A percentile compares a stretch with the other conserved stretches of the same genome.
These are phyloP conservation scores for Somion occarium DNA, from an alignment of 1,284 basidiomycete genomes.

Conservation along the genomic window DNA sequence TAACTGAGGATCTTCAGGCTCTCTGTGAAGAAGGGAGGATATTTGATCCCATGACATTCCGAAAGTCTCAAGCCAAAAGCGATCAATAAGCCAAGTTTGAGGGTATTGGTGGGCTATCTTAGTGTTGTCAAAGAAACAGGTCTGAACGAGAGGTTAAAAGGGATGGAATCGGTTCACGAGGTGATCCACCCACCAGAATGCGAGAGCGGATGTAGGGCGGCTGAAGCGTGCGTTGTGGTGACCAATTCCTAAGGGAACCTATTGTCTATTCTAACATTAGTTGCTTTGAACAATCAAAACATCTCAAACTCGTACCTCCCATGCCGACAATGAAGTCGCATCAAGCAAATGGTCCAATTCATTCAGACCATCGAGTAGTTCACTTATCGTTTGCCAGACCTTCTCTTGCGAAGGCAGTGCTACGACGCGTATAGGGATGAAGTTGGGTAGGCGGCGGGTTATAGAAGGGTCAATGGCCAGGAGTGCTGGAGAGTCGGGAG, in stretches of 20 bases:
- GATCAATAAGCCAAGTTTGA: constrained; percentile 53
- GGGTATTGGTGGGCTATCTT: constrained; percentile 48
- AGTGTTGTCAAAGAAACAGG: constrained; percentile 54
- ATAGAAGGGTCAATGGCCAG: constrained; percentile 69
- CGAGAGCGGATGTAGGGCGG: constrained; percentile 58
- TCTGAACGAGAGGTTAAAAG: constrained; percentile 31
- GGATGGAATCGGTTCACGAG: neutral
- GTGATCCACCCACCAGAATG: constrained; percentile 41
- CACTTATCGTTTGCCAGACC: constrained; percentile 49
- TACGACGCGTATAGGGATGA: constrained; percentile 67
- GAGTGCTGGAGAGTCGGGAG: constrained; percentile 43
- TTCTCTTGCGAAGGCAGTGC: constrained; percentile 43
- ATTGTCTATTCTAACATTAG: constrained; percentile 34
- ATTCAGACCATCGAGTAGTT: constrained; percentile 52
- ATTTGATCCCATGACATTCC: constrained; percentile 48
- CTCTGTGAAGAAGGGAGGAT: constrained; percentile 30
- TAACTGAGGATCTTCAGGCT: constrained; percentile 32
- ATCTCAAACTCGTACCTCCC: constrained; percentile 47
- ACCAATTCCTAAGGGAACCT: constrained; percentile 46
- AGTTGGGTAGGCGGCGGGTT: constrained; percentile 64
- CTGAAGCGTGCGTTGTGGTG: constrained; percentile 33
- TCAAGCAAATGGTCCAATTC: constrained; percentile 46
- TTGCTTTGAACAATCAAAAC: neutral
- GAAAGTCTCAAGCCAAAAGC: constrained; percentile 62
- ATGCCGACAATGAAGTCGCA: constrained; percentile 43